Percentiles rank a stretch among this genome's conserved stretches.
These are phyloP conservation scores for Trichoderma aggressivum DNA, from an alignment of 2,329 filamentous ascomycete genomes.

Conservation along the genomic window DNA sequence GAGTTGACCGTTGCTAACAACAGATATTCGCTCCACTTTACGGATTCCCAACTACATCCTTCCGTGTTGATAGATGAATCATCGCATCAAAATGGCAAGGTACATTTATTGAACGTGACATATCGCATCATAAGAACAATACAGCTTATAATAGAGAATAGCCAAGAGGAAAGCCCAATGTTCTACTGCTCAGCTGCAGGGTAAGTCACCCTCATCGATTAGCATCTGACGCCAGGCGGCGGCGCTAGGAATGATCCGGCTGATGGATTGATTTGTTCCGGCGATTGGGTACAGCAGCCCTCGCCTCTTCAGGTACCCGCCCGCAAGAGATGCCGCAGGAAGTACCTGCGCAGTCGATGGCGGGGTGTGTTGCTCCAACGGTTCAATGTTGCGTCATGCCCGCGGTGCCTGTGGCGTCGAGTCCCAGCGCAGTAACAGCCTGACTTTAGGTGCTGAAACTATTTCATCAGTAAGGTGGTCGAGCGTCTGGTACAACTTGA, in stretches of 20 bases:
- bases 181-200: neutral
- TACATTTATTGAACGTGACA: neutral
- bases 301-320: conserved; percentile 5
- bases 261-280: neutral
- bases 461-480: neutral
- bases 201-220: neutral
- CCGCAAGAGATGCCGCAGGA: neutral
- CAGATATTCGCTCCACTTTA: neutral
- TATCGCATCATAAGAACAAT: neutral
- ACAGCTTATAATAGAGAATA: neutral
- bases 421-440: neutral
- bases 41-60: neutral
- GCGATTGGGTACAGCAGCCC: neutral
- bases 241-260: conserved; percentile 11
- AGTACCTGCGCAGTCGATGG: conserved; percentile 13
- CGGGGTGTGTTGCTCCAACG: neutral
- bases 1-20: neutral
- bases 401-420: conserved; percentile 26
- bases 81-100: neutral
- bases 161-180: neutral
- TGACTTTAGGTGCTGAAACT: neutral
- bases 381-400: conserved; percentile 33
- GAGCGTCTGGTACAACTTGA: neutral
- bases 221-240: neutral
- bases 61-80: neutral